These are phyloP conservation scores for Leptodermis oblonga DNA, from an alignment of 257 asterid species.

Conservation along the genomic window DNA sequence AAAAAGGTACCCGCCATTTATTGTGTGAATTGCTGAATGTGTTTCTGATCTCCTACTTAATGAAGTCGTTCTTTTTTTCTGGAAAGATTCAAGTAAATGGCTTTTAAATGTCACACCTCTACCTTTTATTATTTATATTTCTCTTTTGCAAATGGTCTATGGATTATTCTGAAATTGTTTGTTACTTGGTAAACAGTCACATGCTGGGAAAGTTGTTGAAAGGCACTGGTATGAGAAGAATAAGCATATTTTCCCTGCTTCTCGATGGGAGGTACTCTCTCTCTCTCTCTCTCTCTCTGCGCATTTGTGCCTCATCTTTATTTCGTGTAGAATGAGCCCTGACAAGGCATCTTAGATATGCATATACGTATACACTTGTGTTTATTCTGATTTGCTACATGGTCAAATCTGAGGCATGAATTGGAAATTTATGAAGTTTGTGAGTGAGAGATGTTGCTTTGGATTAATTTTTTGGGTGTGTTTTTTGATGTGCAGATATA, in stretches of 20 bases:
- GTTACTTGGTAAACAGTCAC: conserved; percentile 54
- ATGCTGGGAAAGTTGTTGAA: conserved; percentile 99
- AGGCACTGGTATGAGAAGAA: conserved; percentile 99
- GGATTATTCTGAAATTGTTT: conserved; percentile 6
- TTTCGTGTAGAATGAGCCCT: no score
- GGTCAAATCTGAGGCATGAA: no score
- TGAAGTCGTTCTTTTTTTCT: neutral
- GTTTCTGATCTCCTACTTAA: neutral
- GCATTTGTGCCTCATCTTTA: no score
- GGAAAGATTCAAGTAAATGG: neutral
- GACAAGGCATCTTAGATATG: neutral
- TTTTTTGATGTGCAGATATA: conserved; percentile 56
- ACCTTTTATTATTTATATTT: neutral
- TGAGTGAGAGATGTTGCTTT: neutral
- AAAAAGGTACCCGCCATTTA: neutral
- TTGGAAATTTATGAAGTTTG: neutral
- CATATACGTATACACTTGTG: no score
- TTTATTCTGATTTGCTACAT: no score
- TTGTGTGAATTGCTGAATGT: neutral
- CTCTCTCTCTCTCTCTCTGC: conserved; percentile 8
- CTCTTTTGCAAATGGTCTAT: neutral
- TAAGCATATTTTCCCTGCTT: conserved; percentile 98
- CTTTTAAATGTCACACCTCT: neutral
- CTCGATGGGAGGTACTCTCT: conserved; percentile 95
- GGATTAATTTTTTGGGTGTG: conserved; percentile 3